These are phyloP conservation scores for Penicillium ochrochloron DNA, from an alignment of 495 filamentous ascomycete genomes.

Conservation along the genomic window DNA sequence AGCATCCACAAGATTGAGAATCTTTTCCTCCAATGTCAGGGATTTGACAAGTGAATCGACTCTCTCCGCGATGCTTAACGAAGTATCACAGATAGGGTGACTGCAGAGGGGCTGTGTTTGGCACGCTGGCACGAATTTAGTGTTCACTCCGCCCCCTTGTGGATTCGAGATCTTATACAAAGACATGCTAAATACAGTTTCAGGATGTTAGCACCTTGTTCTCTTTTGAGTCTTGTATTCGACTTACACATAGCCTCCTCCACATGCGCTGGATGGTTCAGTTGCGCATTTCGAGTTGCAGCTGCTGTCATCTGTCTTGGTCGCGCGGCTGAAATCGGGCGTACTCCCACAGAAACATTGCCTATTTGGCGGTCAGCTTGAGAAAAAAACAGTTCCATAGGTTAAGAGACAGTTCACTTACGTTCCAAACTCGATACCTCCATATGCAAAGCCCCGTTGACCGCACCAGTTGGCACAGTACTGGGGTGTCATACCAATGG, in stretches of 20 bases:
- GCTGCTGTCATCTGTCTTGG: not conserved
- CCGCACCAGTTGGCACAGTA: constrained; percentile 22
- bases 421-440: constrained; percentile 20
- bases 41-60: not conserved
- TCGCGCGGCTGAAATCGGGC: constrained; percentile 1
- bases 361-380: not conserved
- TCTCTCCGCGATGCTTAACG: constrained; percentile 2
- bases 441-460: constrained; percentile 16
- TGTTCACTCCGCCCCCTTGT: not conserved
- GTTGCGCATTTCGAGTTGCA: constrained; percentile 1
- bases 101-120: not conserved
- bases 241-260: constrained; percentile 1
- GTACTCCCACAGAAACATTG: constrained; percentile 3
- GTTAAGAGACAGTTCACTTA: not conserved
- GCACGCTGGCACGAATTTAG: constrained; percentile 1
- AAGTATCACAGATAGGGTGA: not conserved
- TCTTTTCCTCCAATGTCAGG: constrained; percentile 17
- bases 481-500: constrained; percentile 18
- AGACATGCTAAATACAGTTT: constrained; percentile 4
- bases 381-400: not conserved
- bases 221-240: not conserved
- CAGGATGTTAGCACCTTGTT: not conserved
- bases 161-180: constrained; percentile 6
- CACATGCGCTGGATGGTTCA: constrained; percentile 7
- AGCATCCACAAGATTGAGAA: constrained; percentile 17